Evolutionary conservation across 1,284 basidiomycete species (phyloP).

Genomic region (Boletellus deceptivus): DNA sequence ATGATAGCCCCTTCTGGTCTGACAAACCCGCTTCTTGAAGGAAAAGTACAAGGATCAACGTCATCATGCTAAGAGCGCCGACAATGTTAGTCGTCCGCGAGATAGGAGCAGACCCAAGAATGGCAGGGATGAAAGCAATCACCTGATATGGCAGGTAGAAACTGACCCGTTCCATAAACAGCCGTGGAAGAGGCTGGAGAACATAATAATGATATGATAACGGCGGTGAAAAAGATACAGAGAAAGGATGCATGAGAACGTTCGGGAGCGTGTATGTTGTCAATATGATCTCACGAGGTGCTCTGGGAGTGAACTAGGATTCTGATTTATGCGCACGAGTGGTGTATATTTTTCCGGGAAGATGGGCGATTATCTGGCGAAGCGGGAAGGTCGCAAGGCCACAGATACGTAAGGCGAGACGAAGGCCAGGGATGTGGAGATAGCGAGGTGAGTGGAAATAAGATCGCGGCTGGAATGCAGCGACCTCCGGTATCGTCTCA

Average conservation of each 20-base stretch:
- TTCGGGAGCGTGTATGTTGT: conserved; percentile 10
- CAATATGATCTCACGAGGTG: conserved; percentile 4
- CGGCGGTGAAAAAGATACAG: conserved; percentile 11
- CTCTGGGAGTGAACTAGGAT: conserved; percentile 13
- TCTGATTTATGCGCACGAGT: conserved; percentile 14
- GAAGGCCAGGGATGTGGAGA: conserved; percentile 27
- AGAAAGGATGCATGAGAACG: conserved; percentile 2
- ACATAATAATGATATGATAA: conserved; percentile 2
- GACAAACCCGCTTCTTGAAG: conserved; percentile 25
- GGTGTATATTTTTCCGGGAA: conserved; percentile 25
- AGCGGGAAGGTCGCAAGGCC: conserved; percentile 31
- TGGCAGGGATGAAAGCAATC: conserved; percentile 29
- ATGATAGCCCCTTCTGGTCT: conserved; percentile 3
- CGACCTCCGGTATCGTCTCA: conserved; percentile 34
- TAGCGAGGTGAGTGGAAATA: conserved; percentile 11
- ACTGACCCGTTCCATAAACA: conserved; percentile 1
- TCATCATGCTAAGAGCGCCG: conserved; percentile 4
- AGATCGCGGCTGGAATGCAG: conserved; percentile 31
- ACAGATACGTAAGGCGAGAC: conserved; percentile 28
- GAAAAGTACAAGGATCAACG: conserved; percentile 24
- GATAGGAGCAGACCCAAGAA: conserved; percentile 20
- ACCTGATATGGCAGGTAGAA: conserved; percentile 31
- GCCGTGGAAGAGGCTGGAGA: background rate
- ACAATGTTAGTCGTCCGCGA: background rate
- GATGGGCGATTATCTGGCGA: conserved; percentile 23